A percentile compares a stretch with the other conserved stretches of the same genome.
Conservation (phyloP, 208 protist species). For the Leishmania lainsoni region DNA sequence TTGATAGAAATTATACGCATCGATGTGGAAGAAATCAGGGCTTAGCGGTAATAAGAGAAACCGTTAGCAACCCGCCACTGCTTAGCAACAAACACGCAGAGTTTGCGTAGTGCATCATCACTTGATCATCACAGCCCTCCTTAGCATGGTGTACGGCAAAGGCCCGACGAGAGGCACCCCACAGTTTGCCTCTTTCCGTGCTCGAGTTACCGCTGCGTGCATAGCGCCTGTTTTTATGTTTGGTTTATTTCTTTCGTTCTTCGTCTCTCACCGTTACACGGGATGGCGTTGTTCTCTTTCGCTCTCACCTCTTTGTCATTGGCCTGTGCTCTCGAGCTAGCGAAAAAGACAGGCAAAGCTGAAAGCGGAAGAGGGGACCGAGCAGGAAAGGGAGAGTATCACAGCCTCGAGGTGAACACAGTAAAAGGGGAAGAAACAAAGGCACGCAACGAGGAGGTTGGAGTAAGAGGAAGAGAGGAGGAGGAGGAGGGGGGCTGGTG, state of each 20-base stretch:
- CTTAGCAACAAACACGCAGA: background rate
- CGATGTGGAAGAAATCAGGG: background rate
- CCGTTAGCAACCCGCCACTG: background rate
- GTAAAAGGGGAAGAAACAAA: too few relatives aligned
- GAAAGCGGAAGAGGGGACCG: too few relatives aligned
- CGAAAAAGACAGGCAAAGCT: too few relatives aligned
- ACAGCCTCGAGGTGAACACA: too few relatives aligned
- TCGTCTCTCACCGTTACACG: too few relatives aligned
- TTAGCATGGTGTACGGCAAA: background rate
- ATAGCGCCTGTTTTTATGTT: background rate
- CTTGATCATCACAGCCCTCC: background rate
- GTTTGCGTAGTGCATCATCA: background rate
- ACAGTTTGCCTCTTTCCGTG: background rate
- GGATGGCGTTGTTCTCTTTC: too few relatives aligned
- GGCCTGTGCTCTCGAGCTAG: too few relatives aligned
- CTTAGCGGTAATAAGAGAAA: background rate
- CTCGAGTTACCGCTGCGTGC: background rate
- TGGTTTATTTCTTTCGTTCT: too few relatives aligned
- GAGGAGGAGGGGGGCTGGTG: background rate
- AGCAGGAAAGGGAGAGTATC: too few relatives aligned
- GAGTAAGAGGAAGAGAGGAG: background rate
- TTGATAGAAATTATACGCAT: background rate
- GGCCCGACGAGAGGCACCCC: background rate
- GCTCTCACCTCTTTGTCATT: too few relatives aligned
- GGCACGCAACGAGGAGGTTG: background rate